A percentile compares a stretch with the other conserved stretches of the same genome.
These are phyloP conservation scores for Leccinum olivaceopallidum DNA, from an alignment of 768 basidiomycete genomes.

Conservation along the genomic window DNA sequence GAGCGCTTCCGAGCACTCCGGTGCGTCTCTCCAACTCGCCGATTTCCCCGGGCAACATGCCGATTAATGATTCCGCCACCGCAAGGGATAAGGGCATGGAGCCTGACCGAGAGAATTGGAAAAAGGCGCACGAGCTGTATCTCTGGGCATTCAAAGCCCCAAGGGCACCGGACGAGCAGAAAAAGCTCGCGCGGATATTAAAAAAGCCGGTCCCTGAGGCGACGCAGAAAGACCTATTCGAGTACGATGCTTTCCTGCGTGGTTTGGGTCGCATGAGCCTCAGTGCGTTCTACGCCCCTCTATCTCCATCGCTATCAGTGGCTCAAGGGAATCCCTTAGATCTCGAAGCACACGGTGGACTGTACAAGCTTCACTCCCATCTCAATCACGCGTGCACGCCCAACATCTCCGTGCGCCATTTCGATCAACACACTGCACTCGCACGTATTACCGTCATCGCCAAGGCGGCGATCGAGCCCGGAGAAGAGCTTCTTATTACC, in stretches of 20 bases:
- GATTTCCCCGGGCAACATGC: neutral
- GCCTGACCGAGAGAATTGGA: slow-evolving; percentile 69
- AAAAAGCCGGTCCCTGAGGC: slow-evolving; percentile 48
- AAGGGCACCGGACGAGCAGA: slow-evolving; percentile 37
- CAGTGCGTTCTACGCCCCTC: slow-evolving; percentile 29
- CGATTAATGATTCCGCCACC: neutral
- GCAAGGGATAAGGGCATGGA: slow-evolving; percentile 41
- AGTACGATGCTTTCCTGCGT: slow-evolving; percentile 72
- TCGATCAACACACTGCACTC: slow-evolving; percentile 67
- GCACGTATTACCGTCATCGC: slow-evolving; percentile 78
- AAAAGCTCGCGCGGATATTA: slow-evolving; percentile 57
- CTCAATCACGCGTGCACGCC: slow-evolving; percentile 85
- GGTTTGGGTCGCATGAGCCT: slow-evolving; percentile 78
- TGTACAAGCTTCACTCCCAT: slow-evolving; percentile 85
- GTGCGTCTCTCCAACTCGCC: slow-evolving; percentile 5
- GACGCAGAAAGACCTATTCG: slow-evolving; percentile 62
- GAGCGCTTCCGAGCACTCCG: slow-evolving; percentile 48
- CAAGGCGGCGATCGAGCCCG: slow-evolving; percentile 56
- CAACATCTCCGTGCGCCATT: slow-evolving; percentile 76
- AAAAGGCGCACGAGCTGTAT: slow-evolving; percentile 58
- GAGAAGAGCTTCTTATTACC: slow-evolving; percentile 75
- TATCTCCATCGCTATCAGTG: slow-evolving; percentile 3
- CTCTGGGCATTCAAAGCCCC: slow-evolving; percentile 66
- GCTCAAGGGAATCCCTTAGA: slow-evolving; percentile 40
- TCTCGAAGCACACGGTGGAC: slow-evolving; percentile 82